phyloP scores from a whole-genome alignment of 805 yeast species.

The Lipomyces oligophaga region DNA sequence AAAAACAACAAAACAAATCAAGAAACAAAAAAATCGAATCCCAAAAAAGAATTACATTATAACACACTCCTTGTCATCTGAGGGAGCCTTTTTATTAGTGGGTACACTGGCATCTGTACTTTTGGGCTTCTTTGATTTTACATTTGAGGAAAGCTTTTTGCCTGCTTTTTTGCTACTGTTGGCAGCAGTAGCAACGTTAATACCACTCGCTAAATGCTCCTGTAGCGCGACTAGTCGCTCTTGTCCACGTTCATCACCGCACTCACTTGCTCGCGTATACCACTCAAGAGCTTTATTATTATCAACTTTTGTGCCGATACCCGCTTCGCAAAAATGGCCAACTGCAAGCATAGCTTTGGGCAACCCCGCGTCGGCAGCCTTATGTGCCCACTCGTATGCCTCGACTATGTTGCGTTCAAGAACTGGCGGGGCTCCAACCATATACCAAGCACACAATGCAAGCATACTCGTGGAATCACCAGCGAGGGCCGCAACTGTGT shows the following conservation, averaged over 20 bases:
- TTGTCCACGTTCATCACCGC: constrained; percentile 51
- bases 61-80: constrained; percentile 20
- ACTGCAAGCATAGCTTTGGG: constrained; percentile 82
- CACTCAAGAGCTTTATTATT: constrained; percentile 59
- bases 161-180: neutral
- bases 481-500: constrained; percentile 81
- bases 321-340: constrained; percentile 79
- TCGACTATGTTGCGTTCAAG: constrained; percentile 74
- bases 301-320: constrained; percentile 75
- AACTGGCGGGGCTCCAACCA: constrained; percentile 84
- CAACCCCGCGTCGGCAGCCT: constrained; percentile 72
- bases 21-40: neutral
- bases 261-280: constrained; percentile 70
- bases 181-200: neutral
- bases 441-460: constrained; percentile 94
- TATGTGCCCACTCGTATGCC: constrained; percentile 90
- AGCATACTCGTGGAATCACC: constrained; percentile 90
- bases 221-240: constrained; percentile 31
- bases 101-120: neutral
- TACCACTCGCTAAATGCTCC: constrained; percentile 5
- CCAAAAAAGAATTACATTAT: constrained; percentile 13
- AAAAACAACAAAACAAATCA: neutral
- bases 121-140: no score
- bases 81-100: neutral
- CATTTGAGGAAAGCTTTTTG: no score